phyloP scores from a whole-genome alignment of 371 early-diverging fungal species.

The Mucor saturninus region DNA sequence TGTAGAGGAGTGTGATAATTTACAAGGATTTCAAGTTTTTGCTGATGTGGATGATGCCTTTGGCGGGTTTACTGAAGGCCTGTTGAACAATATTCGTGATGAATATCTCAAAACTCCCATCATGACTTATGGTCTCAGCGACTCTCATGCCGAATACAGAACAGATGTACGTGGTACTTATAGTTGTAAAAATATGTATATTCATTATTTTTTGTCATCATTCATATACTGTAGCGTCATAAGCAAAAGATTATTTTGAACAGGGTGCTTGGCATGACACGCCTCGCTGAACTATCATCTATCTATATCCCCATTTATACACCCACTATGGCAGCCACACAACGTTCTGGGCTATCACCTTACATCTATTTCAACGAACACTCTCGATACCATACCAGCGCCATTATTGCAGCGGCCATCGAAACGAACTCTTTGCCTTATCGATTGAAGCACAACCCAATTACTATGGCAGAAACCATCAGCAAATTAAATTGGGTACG shows the following conservation, averaged over 20 bases:
- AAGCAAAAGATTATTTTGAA: constrained; percentile 51
- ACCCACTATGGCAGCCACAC: constrained; percentile 32
- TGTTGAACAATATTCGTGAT: constrained; percentile 72
- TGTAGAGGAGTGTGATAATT: constrained; percentile 84
- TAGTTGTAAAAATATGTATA: too few relatives aligned
- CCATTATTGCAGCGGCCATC: constrained; percentile 66
- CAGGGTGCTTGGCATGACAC: constrained; percentile 51
- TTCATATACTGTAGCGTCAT: constrained; percentile 33
- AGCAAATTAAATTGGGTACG: constrained; percentile 54
- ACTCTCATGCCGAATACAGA: constrained; percentile 25
- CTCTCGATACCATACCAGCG: constrained; percentile 69
- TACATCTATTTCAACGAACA: constrained; percentile 37
- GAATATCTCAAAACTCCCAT: constrained; percentile 79
- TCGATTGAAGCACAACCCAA: constrained; percentile 47
- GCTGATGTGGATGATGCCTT: constrained; percentile 79
- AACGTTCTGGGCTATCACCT: constrained; percentile 31
- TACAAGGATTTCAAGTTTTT: constrained; percentile 86
- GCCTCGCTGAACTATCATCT: constrained; percentile 55
- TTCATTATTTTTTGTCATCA: too few relatives aligned
- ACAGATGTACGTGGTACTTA: too few relatives aligned
- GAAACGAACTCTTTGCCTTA: constrained; percentile 65
- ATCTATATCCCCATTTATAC: constrained; percentile 64
- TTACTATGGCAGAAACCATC: constrained; percentile 47
- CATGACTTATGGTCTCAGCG: constrained; percentile 65
- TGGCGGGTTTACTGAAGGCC: constrained; percentile 71